phyloP scores from a whole-genome alignment of 2,329 filamentous ascomycete species.

The Capronia americana region DNA sequence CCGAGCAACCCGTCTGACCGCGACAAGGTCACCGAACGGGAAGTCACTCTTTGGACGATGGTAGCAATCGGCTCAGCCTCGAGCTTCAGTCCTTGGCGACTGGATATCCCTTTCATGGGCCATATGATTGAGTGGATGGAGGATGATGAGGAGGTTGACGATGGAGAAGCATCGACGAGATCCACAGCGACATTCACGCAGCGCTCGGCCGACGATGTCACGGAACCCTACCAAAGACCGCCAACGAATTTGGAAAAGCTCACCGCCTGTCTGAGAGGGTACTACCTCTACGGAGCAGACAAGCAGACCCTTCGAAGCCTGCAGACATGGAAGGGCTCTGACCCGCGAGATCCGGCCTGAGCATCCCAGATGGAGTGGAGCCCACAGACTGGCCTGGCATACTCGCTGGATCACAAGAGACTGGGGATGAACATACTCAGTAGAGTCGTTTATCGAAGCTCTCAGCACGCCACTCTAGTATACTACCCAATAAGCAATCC shows the following conservation, averaged over 20 bases:
- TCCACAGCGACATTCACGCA: not conserved
- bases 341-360: slow-evolving; percentile 1
- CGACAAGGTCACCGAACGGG: slow-evolving; percentile 23
- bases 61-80: slow-evolving; percentile 27
- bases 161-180: not conserved
- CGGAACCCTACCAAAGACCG: not conserved
- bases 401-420: too few species aligned
- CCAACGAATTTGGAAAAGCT: slow-evolving; percentile 27
- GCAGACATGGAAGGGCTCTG: slow-evolving; percentile 7
- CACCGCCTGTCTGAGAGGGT: slow-evolving; percentile 29
- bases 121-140: slow-evolving; percentile 33
- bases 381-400: not conserved
- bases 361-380: not conserved
- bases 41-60: slow-evolving; percentile 33
- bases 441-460: too few species aligned
- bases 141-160: slow-evolving; percentile 14
- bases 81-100: slow-evolving; percentile 30
- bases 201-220: not conserved
- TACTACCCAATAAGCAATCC: not conserved
- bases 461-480: too few species aligned
- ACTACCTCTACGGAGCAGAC: slow-evolving; percentile 33
- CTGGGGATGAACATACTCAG: too few species aligned
- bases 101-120: slow-evolving; percentile 35
- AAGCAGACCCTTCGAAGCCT: slow-evolving; percentile 27
- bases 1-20: slow-evolving; percentile 19